These are phyloP conservation scores for Monosporozyma servazzii DNA, from an alignment of 805 yeast genomes.

Conservation along the genomic window DNA sequence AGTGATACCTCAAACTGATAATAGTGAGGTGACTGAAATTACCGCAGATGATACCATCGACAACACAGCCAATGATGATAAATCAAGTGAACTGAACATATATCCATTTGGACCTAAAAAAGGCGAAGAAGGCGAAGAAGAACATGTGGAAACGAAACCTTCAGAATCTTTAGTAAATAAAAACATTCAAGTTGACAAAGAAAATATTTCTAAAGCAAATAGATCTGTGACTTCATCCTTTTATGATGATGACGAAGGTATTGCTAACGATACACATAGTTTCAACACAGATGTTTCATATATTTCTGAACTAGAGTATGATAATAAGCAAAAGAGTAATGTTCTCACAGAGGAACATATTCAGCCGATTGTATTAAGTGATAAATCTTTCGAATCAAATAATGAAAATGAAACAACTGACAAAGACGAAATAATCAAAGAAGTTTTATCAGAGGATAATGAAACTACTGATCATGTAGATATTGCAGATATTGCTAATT, in stretches of 20 bases:
- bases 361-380: neutral
- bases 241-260: constrained; percentile 1
- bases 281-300: neutral
- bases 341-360: neutral
- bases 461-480: neutral
- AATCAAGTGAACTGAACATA: neutral
- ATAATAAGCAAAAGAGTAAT: neutral
- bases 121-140: neutral
- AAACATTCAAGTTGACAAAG: neutral
- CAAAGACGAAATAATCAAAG: neutral
- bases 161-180: neutral
- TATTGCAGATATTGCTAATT: neutral
- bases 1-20: neutral
- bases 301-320: neutral
- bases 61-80: neutral
- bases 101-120: neutral
- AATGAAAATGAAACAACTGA: neutral
- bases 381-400: neutral
- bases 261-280: neutral
- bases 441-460: neutral
- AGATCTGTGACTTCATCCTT: neutral
- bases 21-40: neutral
- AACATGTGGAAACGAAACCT: neutral
- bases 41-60: neutral
- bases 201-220: neutral